Evolutionary conservation across 202 grass and related monocot species (phyloP), one percentile per base, ranked within the genome.

Genomic region (Cymbopogon flexuosus): DNA sequence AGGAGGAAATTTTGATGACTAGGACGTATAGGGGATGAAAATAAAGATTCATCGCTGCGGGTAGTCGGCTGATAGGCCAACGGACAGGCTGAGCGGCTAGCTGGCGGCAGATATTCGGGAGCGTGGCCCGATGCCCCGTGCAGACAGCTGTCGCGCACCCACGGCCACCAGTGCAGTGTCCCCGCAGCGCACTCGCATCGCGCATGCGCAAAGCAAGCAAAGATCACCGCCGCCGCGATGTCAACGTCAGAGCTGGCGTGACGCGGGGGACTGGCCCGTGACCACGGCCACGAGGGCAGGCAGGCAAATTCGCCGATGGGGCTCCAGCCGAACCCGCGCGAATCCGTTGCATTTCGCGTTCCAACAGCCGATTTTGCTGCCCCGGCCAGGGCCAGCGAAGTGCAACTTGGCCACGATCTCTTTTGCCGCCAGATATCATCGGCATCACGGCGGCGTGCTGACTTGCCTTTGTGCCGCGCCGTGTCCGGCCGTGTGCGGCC

Each of bases 171-270:
- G 16, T 52, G 47, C 36, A 6, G 35, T 6, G 31, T 4, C 5
- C 36, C 43, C 46, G 1, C 46, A 14, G 46, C 15, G 46, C 46
- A 18, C 46, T 51, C 46, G 49, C 45, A 47, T 47, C 45, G 13
- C 45, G 45, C 46, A 16, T 49, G 46, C 46, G 45, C 45, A 47
- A 36, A 31, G 22, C n/a, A 11, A 43, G 15, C 46, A 42, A 35
- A 19, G n/a, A 4, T 6, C 27, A 3, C 39, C 0, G 3, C 39
- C 0, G 79, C 40, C 14, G 46, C 46, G 58, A 81, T 21, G 42
- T 66, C 75, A 0, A 23, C 42, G 75, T 63, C 82, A 12, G 21
- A 9, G 82, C 19, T 78, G 73, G 70, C 82, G 41, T 42, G 41
- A 42, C 41, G 41, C 9, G 39, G 39, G 51, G 0, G 16, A 6